These are phyloP conservation scores for Candida fluviatilis DNA, from an alignment of 805 yeast species.

Conservation along the genomic window DNA sequence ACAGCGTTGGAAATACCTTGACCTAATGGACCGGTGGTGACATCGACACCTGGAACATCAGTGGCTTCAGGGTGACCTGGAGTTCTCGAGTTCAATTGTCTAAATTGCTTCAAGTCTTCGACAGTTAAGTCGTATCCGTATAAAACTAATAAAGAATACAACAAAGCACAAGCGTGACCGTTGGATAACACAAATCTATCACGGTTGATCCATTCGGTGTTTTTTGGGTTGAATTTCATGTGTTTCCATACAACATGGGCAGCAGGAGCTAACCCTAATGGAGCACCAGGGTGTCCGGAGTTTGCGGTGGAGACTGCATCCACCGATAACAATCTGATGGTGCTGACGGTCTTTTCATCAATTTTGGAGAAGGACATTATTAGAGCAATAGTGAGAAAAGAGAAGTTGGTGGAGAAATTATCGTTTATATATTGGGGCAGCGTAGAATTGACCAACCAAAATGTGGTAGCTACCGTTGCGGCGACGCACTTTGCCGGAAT, in stretches of 20 bases:
- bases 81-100: conserved; percentile 85
- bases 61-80: conserved; percentile 95
- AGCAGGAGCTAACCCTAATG: conserved; percentile 95
- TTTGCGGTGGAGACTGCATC: conserved; percentile 86
- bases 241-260: conserved; percentile 83
- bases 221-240: conserved; percentile 83
- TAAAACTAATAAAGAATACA: conserved; percentile 80
- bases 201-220: conserved; percentile 90
- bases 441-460: too few species aligned
- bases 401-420: too few species aligned
- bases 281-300: conserved; percentile 99
- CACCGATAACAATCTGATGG: conserved; percentile 85
- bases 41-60: conserved; percentile 90
- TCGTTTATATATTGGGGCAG: too few species aligned
- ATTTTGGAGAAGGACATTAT: conserved; percentile 29
- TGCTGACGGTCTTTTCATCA: conserved; percentile 74
- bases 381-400: too few species aligned
- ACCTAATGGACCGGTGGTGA: conserved; percentile 98
- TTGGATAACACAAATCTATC: conserved; percentile 93
- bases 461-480: too few species aligned
- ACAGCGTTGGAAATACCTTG: conserved; percentile 97
- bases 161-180: conserved; percentile 93
- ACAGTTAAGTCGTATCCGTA: conserved; percentile 77
- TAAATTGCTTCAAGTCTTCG: conserved; percentile 85
- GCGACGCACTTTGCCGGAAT: too few species aligned